These are phyloP conservation scores for Ceratocystiopsis brevicomis DNA, from an alignment of 2,329 filamentous ascomycete genomes.

Conservation along the genomic window DNA sequence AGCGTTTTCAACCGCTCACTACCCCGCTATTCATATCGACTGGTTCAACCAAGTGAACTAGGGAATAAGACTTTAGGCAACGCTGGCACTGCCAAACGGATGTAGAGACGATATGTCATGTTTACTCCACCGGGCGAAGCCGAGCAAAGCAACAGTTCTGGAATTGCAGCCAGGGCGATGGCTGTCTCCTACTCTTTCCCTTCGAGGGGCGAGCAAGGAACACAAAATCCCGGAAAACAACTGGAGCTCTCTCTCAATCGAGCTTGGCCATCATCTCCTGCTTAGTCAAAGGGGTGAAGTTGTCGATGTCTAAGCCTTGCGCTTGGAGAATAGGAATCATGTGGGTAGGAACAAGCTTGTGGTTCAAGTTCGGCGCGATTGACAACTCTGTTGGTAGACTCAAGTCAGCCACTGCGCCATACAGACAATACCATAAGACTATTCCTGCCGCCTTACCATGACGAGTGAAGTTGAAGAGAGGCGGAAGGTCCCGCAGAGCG, in stretches of 20 bases:
- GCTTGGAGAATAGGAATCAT: constrained; percentile 54
- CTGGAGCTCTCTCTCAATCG: constrained; percentile 49
- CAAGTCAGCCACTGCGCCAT: too few species aligned
- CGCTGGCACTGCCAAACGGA: too few species aligned
- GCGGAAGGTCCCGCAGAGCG: constrained; percentile 61
- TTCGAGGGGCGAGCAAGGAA: not conserved
- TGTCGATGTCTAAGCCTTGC: constrained; percentile 78
- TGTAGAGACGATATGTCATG: too few species aligned
- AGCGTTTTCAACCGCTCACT: too few species aligned
- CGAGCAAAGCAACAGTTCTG: too few species aligned
- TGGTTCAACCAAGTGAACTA: too few species aligned
- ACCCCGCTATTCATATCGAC: too few species aligned
- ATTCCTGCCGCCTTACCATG: constrained; percentile 44
- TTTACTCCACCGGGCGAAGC: too few species aligned
- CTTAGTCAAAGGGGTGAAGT: constrained; percentile 77
- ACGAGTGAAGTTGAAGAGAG: constrained; percentile 79
- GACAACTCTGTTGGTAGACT: constrained; percentile 48
- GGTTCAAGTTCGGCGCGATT: constrained; percentile 78
- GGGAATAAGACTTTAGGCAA: too few species aligned
- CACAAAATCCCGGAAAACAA: not conserved
- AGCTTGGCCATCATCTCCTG: constrained; percentile 95
- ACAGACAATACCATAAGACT: too few species aligned
- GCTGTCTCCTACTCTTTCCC: too few species aligned
- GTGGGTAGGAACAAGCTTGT: constrained; percentile 70
- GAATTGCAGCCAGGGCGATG: too few species aligned